A percentile compares a stretch with the other conserved stretches of the same genome.
These are phyloP conservation scores for Mycena vulgaris DNA, from an alignment of 768 basidiomycete species.

Conservation along the genomic window DNA sequence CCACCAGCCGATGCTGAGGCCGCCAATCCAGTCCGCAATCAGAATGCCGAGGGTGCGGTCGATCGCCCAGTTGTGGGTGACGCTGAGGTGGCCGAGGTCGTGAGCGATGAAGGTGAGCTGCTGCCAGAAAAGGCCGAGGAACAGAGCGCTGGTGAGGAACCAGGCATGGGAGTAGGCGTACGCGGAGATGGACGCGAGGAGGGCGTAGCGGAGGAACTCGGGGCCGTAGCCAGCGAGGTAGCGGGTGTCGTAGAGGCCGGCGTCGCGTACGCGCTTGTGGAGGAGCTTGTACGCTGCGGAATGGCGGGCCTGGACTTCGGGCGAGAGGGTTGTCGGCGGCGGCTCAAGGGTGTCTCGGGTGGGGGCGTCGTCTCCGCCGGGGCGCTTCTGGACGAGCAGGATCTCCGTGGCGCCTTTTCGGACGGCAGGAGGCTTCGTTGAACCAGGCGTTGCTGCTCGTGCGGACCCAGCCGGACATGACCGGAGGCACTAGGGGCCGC, in stretches of 20 bases:
- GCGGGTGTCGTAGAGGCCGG: conserved; percentile 89
- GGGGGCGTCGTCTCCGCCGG: conserved; percentile 45
- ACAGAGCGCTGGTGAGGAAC: conserved; percentile 82
- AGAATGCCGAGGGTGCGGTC: conserved; percentile 87
- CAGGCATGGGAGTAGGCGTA: conserved; percentile 75
- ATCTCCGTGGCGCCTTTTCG: conserved; percentile 63
- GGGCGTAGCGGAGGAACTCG: conserved; percentile 84
- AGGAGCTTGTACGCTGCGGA: conserved; percentile 86
- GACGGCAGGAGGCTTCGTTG: conserved; percentile 69
- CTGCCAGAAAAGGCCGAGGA: conserved; percentile 94
- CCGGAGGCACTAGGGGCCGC: conserved; percentile 88
- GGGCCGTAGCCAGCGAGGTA: conserved; percentile 92
- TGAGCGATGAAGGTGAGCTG: conserved; percentile 94
- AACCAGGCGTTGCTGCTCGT: conserved; percentile 71
- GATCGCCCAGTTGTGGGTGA: conserved; percentile 87
- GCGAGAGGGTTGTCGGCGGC: conserved; percentile 68
- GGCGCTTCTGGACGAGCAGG: conserved; percentile 69
- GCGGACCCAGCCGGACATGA: conserved; percentile 88
- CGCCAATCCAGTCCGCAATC: conserved; percentile 91
- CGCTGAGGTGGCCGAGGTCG: conserved; percentile 95
- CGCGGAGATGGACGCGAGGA: conserved; percentile 73
- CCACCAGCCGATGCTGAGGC: conserved; percentile 98
- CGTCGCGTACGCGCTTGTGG: conserved; percentile 79
- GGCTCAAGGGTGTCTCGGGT: conserved; percentile 67
- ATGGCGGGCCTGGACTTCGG: conserved; percentile 73